Evolutionary conservation across 768 basidiomycete genomes (phyloP), one percentile per base, ranked within the genome.

Genomic region (Lepiota subincarnata): DNA sequence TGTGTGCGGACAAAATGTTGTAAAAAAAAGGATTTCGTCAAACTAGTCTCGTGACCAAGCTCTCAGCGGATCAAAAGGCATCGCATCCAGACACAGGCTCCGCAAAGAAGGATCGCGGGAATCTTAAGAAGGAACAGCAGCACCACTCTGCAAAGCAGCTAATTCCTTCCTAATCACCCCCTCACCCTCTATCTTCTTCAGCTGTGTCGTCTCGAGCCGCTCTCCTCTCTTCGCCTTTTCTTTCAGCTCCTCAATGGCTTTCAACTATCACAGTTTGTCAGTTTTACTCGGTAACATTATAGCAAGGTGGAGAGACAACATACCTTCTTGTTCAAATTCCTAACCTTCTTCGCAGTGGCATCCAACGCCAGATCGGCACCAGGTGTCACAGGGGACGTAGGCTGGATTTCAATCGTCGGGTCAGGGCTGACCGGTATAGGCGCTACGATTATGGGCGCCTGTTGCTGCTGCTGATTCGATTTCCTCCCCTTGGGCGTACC

Each of bases 181-280:
- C 69, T 98, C 95, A 7, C 86, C 86, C 38, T 97, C 94, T 62
- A 98, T 96, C 82, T 99, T 99, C 82, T 89, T 90, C 60, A 96
- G 73, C 70, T 99, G 96, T 14, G 96, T 99, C 53, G 86, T 86
- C 69, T 99, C 96, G 26, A 99, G 78, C 51, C 87, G 82, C 68
- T 98, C 95, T 0, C 97, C 96, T 34, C 89, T 82, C 64, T 82
- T 87, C 22, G 83, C 80, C 73, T 94, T 93, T 59, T 90, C 91
- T 74, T 98, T 98, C 46, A 99, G 82, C 64, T 98, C 95, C 18
- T 98, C 93, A 60, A 99, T 98, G n/a, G 96, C 96, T 68, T 97
- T 98, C 59, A 99, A 78, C 94, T 97, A 60, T 35, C 22, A 50
- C 38, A 46, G 19, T 26, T 13, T 5, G 19, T 50, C 7, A 48